These are phyloP conservation scores for Stenogyne calaminthoides DNA, from an alignment of 305 asterid species.

Conservation along the genomic window DNA sequence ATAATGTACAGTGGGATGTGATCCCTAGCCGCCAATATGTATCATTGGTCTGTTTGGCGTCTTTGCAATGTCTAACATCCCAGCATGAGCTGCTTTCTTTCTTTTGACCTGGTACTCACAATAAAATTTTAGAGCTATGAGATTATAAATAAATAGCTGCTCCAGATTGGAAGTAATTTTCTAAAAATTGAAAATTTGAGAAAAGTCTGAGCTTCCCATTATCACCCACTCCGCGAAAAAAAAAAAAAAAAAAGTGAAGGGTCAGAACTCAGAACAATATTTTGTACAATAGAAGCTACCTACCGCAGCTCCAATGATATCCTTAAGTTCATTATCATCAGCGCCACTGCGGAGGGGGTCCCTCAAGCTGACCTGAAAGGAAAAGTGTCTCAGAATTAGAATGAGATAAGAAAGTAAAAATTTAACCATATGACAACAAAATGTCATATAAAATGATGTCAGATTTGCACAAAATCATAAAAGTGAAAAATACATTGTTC, in stretches of 20 bases:
- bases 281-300: slow-evolving; percentile 28
- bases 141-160: slow-evolving; percentile 4
- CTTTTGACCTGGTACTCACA: slow-evolving; percentile 67
- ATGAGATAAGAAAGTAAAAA: background rate
- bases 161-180: background rate
- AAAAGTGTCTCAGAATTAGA: slow-evolving; percentile 14
- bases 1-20: background rate
- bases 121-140: slow-evolving; percentile 25
- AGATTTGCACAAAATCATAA: background rate
- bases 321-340: slow-evolving; percentile 73
- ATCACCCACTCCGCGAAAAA: background rate
- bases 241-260: background rate
- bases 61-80: slow-evolving; percentile 91
- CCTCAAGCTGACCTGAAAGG: slow-evolving; percentile 87
- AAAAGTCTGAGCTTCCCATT: slow-evolving; percentile 8
- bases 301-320: slow-evolving; percentile 86
- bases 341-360: slow-evolving; percentile 89
- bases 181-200: background rate
- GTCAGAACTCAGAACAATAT: slow-evolving; percentile 2
- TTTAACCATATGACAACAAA: slow-evolving; percentile 1
- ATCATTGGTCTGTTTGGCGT: slow-evolving; percentile 98
- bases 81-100: slow-evolving; percentile 96
- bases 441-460: background rate
- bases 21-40: slow-evolving; percentile 84
- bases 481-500: slow-evolving; percentile 3